phyloP scores from a whole-genome alignment of 2,329 filamentous ascomycete species.

The Allantophomopsis lycopodina region DNA sequence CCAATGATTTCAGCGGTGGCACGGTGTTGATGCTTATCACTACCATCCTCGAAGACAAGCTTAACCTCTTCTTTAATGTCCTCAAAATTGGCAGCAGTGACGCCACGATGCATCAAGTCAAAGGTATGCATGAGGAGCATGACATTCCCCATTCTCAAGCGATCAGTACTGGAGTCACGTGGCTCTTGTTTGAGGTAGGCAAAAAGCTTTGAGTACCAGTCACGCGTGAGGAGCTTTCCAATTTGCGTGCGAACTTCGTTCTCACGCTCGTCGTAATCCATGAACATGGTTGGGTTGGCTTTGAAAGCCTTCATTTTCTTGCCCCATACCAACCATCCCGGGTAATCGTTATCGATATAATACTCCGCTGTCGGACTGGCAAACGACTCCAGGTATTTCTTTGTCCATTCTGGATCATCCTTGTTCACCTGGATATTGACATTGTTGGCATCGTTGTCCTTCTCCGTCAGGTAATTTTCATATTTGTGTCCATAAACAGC shows the following conservation, averaged over 20 bases:
- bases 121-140: constrained; percentile 83
- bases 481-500: constrained; percentile 79
- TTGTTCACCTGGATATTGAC: constrained; percentile 58
- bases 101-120: constrained; percentile 71
- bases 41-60: constrained; percentile 78
- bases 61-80: constrained; percentile 74
- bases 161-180: constrained; percentile 64
- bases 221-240: constrained; percentile 62
- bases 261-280: constrained; percentile 69
- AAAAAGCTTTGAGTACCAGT: constrained; percentile 83
- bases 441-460: constrained; percentile 66
- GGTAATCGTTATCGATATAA: constrained; percentile 82
- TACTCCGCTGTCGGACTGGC: constrained; percentile 66
- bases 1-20: constrained; percentile 90
- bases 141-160: constrained; percentile 80
- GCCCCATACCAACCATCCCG: constrained; percentile 94
- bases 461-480: constrained; percentile 71
- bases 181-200: constrained; percentile 94
- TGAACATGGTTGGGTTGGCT: constrained; percentile 52
- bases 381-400: constrained; percentile 66
- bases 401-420: constrained; percentile 68
- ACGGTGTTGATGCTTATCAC: constrained; percentile 93
- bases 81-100: constrained; percentile 67
- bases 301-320: constrained; percentile 72
- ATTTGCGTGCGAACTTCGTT: constrained; percentile 62